Percentiles rank a stretch among this genome's conserved stretches.
Conservation (phyloP, 2,329 filamentous ascomycete genomes). For the Fusarium anthophilum region DNA sequence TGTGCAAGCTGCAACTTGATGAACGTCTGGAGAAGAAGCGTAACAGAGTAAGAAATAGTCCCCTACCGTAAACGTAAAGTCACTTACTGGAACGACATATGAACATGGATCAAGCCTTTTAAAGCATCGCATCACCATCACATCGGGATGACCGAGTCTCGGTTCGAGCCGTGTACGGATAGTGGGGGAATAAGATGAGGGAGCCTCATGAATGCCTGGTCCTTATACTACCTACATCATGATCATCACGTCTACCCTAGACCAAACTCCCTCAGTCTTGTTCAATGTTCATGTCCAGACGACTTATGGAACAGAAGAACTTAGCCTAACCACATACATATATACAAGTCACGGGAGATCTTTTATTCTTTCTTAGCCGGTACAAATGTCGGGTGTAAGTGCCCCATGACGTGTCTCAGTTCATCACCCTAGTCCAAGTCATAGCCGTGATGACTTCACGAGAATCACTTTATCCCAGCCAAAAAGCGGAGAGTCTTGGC, state of each 20-base stretch:
- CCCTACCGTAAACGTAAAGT: neutral
- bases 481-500: constrained; percentile 3
- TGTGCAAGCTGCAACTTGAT: too few relatives aligned
- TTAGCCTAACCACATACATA: neutral
- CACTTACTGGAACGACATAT: neutral
- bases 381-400: neutral
- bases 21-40: neutral
- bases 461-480: neutral
- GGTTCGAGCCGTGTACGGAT: neutral
- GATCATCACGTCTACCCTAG: neutral
- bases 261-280: neutral
- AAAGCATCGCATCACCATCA: neutral
- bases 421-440: neutral
- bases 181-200: neutral
- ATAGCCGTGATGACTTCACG: constrained; percentile 10
- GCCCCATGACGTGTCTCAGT: neutral
- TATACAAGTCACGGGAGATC: neutral
- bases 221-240: neutral
- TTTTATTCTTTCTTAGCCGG: neutral
- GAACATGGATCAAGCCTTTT: neutral
- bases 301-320: neutral
- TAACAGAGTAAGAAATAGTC: neutral
- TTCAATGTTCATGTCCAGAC: neutral
- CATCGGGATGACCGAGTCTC: neutral
- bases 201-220: neutral